phyloP scores from a whole-genome alignment of 495 filamentous ascomycete species.

The Talaromyces nanjingensis region DNA sequence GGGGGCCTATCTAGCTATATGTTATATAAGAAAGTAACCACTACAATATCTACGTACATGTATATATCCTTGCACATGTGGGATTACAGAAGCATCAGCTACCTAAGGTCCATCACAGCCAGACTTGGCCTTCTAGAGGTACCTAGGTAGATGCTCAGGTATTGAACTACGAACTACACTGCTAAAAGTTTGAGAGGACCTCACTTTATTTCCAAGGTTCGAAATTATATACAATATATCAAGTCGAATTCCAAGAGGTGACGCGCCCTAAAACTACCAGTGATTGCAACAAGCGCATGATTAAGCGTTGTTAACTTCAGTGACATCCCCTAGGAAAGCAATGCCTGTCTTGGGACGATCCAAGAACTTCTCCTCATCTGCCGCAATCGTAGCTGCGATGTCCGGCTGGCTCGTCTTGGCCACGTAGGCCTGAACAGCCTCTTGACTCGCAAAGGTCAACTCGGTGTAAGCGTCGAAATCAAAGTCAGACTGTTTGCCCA shows the following conservation, averaged over 20 bases:
- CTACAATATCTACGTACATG: neutral
- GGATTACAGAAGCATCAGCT: neutral
- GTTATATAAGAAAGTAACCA: neutral
- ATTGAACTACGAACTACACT: neutral
- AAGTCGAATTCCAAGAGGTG: neutral
- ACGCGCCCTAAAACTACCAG: neutral
- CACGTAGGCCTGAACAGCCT: slow-evolving; percentile 20
- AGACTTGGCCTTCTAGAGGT: neutral
- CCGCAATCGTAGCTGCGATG: slow-evolving; percentile 15
- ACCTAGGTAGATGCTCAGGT: neutral
- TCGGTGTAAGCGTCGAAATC: slow-evolving; percentile 34
- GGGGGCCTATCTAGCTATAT: too few relatives aligned
- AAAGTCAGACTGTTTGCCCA: slow-evolving; percentile 29
- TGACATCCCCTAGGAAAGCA: slow-evolving; percentile 22
- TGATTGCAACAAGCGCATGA: neutral
- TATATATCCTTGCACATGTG: neutral
- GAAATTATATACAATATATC: neutral
- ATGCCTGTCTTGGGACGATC: slow-evolving; percentile 19
- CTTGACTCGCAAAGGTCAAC: slow-evolving; percentile 26
- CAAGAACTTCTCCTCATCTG: slow-evolving; percentile 28
- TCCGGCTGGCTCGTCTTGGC: slow-evolving; percentile 20
- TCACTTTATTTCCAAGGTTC: slow-evolving; percentile 1
- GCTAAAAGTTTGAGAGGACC: neutral
- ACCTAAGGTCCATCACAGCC: neutral
- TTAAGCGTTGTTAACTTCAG: slow-evolving; percentile 11